These are phyloP conservation scores for Citrus australasica DNA, from an alignment of 345 rosid species.

Conservation along the genomic window DNA sequence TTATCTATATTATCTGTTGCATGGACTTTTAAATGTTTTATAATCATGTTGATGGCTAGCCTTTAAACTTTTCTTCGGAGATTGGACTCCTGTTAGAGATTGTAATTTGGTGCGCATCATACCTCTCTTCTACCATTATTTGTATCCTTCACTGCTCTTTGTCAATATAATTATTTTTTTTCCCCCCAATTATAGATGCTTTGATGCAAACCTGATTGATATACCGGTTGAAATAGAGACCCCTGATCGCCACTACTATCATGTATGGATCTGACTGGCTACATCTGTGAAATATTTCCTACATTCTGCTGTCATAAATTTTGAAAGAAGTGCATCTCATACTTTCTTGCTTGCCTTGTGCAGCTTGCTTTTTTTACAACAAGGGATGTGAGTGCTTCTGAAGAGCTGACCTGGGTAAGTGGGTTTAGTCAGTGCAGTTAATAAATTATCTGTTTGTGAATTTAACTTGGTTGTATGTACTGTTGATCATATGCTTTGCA, in stretches of 20 bases:
- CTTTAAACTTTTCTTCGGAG: neutral
- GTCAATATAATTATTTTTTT: neutral
- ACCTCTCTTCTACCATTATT: neutral
- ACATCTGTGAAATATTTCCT: neutral
- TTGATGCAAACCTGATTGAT: slow-evolving; percentile 84
- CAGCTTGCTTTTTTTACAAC: slow-evolving; percentile 89
- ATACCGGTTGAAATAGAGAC: slow-evolving; percentile 90
- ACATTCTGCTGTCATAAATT: neutral
- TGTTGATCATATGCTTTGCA: neutral
- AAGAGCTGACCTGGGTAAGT: slow-evolving; percentile 91
- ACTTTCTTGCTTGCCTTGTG: slow-evolving; percentile 11
- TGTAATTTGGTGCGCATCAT: neutral
- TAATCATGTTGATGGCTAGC: neutral
- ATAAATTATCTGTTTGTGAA: neutral
- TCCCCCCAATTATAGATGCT: slow-evolving; percentile 45
- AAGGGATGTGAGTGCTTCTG: slow-evolving; percentile 64
- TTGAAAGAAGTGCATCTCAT: neutral
- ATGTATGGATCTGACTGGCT: slow-evolving; percentile 41
- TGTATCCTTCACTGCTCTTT: neutral
- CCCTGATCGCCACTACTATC: slow-evolving; percentile 82
- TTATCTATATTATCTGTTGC: neutral
- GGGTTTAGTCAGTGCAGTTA: neutral
- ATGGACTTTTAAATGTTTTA: neutral
- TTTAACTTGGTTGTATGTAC: neutral
- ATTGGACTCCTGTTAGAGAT: neutral